Evolutionary conservation across 768 basidiomycete species (phyloP), one percentile per base, ranked within the genome.

Genomic region (Xerocomellus chrysenteron): DNA sequence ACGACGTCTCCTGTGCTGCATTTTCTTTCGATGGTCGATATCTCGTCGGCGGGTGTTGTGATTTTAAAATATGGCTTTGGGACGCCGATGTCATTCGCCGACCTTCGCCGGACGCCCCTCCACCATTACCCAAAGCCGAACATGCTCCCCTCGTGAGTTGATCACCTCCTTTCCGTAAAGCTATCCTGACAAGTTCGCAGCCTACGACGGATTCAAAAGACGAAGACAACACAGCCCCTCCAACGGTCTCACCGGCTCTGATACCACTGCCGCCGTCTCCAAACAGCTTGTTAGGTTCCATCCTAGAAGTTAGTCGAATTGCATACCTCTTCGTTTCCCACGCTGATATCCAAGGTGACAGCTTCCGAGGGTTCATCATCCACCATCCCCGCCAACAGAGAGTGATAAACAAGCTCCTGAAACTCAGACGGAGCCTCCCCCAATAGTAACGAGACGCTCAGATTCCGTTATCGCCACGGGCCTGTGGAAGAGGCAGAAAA

Each of bases 1-100:
- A 72, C 32, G 66, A 65, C 13, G 69, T 72, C 28, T 62, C 62
- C n/a, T 73, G 68, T 39, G 69, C 71, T 12, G 66, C 70, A n/a
- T 73, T 73, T 43, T 72, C 70, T 26, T 37, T 47, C 17, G 64
- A 73, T 19, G 70, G 71, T 8, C 65, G 67, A 0, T 65, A 62
- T 35, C 65, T 68, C 51, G 59, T 64, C 13, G 62, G 65, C 32
- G 67, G 67, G 6, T 68, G 67, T 24, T 69, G 68, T 41, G 67
- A 68, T 42, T 68, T 68, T 47, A 57, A 67, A 39, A 61, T 69
- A 58, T 69, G 67, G 68, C 12, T 69, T 10, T 68, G 68, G 67
- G 67, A 68, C 21, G 65, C 67, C 30, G 30, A 47, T 14, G 54
- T 69, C 47, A 17, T 69, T 47, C 59, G 54, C 40, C 59, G 52